These are phyloP conservation scores for Kurtzmaniella natalensis DNA, from an alignment of 1,139 yeast species.

Conservation along the genomic window DNA sequence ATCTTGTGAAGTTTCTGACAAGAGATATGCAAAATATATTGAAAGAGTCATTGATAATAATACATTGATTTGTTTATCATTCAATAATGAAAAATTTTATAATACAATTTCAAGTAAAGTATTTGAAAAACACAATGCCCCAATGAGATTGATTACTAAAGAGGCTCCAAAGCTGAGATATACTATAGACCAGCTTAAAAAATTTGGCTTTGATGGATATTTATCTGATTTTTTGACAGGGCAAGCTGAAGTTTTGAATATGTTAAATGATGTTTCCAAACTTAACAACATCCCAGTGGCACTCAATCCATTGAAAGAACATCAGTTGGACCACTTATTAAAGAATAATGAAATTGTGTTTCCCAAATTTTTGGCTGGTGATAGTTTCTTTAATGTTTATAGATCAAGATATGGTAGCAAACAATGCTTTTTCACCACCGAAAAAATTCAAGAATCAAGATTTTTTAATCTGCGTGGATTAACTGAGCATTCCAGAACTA, in stretches of 20 bases:
- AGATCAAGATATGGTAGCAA: slow-evolving; percentile 57
- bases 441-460: slow-evolving; percentile 23
- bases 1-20: slow-evolving; percentile 52
- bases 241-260: slow-evolving; percentile 67
- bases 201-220: slow-evolving; percentile 75
- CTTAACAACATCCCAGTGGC: slow-evolving; percentile 67
- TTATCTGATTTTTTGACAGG: slow-evolving; percentile 70
- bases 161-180: slow-evolving; percentile 11
- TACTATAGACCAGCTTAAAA: slow-evolving; percentile 29
- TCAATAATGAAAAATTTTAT: slow-evolving; percentile 26
- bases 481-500: slow-evolving; percentile 27
- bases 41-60: slow-evolving; percentile 55
- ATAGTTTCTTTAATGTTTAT: slow-evolving; percentile 44
- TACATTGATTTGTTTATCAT: slow-evolving; percentile 45
- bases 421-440: slow-evolving; percentile 44
- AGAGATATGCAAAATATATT: slow-evolving; percentile 47
- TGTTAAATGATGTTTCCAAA: slow-evolving; percentile 60
- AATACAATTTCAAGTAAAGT: slow-evolving; percentile 30
- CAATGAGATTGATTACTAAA: slow-evolving; percentile 26
- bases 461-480: slow-evolving; percentile 46
- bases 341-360: slow-evolving; percentile 40
- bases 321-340: slow-evolving; percentile 36
- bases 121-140: slow-evolving; percentile 26
- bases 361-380: slow-evolving; percentile 57
- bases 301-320: slow-evolving; percentile 32